Evolutionary conservation across 2,329 filamentous ascomycete species (phyloP).

Genomic region (Cladorrhinum sp.): DNA sequence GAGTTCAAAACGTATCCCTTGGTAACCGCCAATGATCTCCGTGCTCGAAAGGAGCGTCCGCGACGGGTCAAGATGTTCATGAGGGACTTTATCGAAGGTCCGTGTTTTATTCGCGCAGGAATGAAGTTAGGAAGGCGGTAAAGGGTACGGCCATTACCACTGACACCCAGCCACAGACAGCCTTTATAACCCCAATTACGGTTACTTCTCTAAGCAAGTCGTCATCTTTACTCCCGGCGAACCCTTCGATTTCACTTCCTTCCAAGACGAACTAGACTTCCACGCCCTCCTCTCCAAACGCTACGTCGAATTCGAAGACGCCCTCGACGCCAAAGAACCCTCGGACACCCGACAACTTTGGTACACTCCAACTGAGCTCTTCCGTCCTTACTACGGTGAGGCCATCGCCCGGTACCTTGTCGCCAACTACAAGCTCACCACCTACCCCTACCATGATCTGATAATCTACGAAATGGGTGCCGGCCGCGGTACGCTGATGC

Average conservation of each 20-base stretch:
- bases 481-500: constrained; percentile 94
- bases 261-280: constrained; percentile 85
- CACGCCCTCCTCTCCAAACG: constrained; percentile 70
- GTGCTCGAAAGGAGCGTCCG: constrained; percentile 70
- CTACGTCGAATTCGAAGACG: constrained; percentile 88
- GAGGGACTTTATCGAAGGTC: constrained; percentile 95
- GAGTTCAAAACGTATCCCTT: constrained; percentile 81
- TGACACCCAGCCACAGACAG: constrained; percentile 59
- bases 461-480: constrained; percentile 99
- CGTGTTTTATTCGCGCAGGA: constrained; percentile 19
- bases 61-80: constrained; percentile 93
- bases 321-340: constrained; percentile 71
- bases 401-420: constrained; percentile 94
- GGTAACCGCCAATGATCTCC: constrained; percentile 79
- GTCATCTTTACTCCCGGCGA: constrained; percentile 93
- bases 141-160: background rate
- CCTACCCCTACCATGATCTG: constrained; percentile 93
- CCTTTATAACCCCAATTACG: constrained; percentile 90
- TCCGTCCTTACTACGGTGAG: constrained; percentile 94
- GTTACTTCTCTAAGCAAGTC: constrained; percentile 94
- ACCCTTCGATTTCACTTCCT: constrained; percentile 80
- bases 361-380: constrained; percentile 98
- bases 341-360: constrained; percentile 81
- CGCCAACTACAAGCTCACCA: constrained; percentile 89
- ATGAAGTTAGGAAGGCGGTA: background rate